Base-by-base conservation (phyloP, 2,329 filamentous ascomycete genomes). In the Fusarium paranaense region DNA sequence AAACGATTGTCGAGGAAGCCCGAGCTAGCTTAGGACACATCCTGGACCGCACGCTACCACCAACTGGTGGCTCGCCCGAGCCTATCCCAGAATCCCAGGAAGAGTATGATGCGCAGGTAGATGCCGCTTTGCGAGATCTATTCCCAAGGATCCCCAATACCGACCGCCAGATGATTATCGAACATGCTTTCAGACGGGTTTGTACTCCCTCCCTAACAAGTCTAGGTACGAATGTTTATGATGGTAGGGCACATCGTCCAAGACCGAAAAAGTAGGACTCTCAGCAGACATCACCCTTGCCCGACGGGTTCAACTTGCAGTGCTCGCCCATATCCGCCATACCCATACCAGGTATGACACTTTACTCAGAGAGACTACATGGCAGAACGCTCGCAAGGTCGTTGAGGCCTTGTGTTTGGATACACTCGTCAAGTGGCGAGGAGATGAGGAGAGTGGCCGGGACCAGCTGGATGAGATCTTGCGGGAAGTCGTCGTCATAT, bases 351-450 rank as follows among this genome's bases (percentile, higher is more conserved):
- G 89, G 75, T 93, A 93, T 82, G 91, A 93, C 78, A 80, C 87
- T 66, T 83, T 92, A 20, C 82, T 92, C 18, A 87, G 81, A 76
- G 88, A 92, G 76, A 89, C 89, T 6, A 84, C 82, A 20, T 92
- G 89, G 85, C 82, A 85, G 60, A 90, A 89, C 77, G 90, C 90
- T 62, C 86, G 91, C 71, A 91, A 88, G 81, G 86, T 87, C 45
- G 90, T 92, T 52, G 89, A 92, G 75, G 81, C 86, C 35, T 83
- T 90, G 16, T 92, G 91, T 72, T 83, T 92, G 54, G 90, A 92
- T 74, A 85, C 90, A 62, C 88, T 93, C 80, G 88, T 92, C 85
- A 92, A 92, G 88, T 93, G 91, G 91, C 90, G 91, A 83, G 91
- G 91, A 64, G 91, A 93, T 75, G 91, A 93, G 80, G 91, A 93